These are phyloP conservation scores for Fistulinella prunicolor DNA, from an alignment of 768 basidiomycete genomes.

Conservation along the genomic window DNA sequence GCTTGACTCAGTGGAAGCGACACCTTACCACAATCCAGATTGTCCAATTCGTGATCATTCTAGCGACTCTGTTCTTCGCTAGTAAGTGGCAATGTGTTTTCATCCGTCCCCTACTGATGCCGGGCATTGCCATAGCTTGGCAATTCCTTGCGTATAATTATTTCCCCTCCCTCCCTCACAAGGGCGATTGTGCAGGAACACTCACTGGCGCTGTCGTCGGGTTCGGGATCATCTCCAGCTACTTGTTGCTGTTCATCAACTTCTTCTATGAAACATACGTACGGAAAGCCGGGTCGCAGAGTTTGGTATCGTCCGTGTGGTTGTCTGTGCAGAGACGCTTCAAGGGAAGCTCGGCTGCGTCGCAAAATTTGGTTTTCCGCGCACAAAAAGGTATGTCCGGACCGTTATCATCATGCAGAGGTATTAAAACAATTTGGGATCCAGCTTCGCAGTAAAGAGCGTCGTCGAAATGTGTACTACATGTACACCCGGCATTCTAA, in stretches of 20 bases:
- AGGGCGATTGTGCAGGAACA: conserved; percentile 15
- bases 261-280: conserved; percentile 20
- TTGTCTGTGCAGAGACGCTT: neutral
- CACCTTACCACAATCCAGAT: conserved; percentile 25
- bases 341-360: too few species aligned
- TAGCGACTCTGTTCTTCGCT: conserved; percentile 7
- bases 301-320: neutral
- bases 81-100: conserved; percentile 4
- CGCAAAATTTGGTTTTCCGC: too few species aligned
- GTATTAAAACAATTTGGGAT: too few species aligned
- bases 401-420: too few species aligned
- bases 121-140: conserved; percentile 3
- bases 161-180: conserved; percentile 19
- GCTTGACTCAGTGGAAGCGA: conserved; percentile 19
- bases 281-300: conserved; percentile 1
- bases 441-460: too few species aligned
- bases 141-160: conserved; percentile 19
- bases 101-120: too few species aligned
- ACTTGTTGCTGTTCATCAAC: conserved; percentile 20
- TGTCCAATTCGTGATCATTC: conserved; percentile 20
- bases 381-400: too few species aligned
- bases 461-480: too few species aligned
- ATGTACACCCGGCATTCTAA: too few species aligned
- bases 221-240: conserved; percentile 14
- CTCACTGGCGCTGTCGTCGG: conserved; percentile 14